These are phyloP conservation scores for Clarkia xantiana DNA, from an alignment of 345 rosid genomes.

Conservation along the genomic window DNA sequence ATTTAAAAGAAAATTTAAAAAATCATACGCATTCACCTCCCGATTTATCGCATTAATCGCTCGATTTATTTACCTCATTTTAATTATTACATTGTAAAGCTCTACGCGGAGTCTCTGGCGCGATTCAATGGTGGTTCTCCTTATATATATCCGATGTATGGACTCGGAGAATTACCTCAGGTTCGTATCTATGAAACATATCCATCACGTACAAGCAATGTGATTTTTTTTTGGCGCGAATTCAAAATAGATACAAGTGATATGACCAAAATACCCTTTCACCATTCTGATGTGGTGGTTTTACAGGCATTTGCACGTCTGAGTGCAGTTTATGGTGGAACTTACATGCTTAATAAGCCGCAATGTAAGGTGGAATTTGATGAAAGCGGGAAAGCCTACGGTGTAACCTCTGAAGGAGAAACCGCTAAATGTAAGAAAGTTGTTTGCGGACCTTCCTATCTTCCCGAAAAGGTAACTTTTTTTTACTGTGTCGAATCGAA, in stretches of 20 bases:
- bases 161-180: conserved; percentile 91
- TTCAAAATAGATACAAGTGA: not conserved
- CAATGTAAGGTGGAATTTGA: conserved; percentile 86
- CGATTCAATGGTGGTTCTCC: conserved; percentile 96
- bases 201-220: too few species aligned
- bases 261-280: not conserved
- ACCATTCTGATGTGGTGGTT: conserved; percentile 6
- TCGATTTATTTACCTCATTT: not conserved
- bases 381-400: conserved; percentile 46
- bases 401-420: conserved; percentile 81
- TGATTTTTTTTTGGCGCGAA: not conserved
- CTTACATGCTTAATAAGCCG: conserved; percentile 97
- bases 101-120: conserved; percentile 80
- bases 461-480: conserved; percentile 53
- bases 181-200: conserved; percentile 18
- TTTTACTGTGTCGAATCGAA: not conserved
- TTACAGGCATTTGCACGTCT: conserved; percentile 56
- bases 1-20: too few species aligned
- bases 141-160: conserved; percentile 76
- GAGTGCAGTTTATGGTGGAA: conserved; percentile 36
- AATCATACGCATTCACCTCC: not conserved
- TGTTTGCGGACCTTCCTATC: conserved; percentile 85
- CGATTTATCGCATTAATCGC: too few species aligned
- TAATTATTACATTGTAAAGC: conserved; percentile 17
- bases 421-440: conserved; percentile 92